phyloP scores from a whole-genome alignment of 805 yeast species.

The Ogataea siamensis region DNA sequence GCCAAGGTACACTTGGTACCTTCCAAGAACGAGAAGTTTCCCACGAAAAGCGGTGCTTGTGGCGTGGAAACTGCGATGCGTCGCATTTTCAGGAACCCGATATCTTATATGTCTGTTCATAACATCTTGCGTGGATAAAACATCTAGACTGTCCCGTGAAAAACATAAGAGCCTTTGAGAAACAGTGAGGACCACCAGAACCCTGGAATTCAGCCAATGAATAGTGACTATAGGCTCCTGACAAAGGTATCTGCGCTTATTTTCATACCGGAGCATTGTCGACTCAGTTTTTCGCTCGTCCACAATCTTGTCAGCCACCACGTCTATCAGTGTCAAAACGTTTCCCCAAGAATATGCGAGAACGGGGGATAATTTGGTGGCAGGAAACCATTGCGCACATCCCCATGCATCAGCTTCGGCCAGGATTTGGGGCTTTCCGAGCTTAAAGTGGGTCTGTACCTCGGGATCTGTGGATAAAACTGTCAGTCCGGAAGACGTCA shows the following conservation, averaged over 20 bases:
- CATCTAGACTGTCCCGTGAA: conserved; percentile 39
- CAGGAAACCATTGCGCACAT: conserved; percentile 65
- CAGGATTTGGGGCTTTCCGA: conserved; percentile 44
- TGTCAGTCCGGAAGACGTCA: conserved; percentile 49
- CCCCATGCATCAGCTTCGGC: conserved; percentile 39
- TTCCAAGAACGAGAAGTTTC: conserved; percentile 51
- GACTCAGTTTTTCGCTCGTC: conserved; percentile 27
- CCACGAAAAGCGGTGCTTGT: conserved; percentile 42
- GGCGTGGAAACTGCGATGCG: conserved; percentile 23
- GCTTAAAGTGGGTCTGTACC: conserved; percentile 51
- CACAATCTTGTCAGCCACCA: conserved; percentile 35
- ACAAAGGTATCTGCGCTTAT: conserved; percentile 42
- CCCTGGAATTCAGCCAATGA: conserved; percentile 52
- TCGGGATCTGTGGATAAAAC: conserved; percentile 56
- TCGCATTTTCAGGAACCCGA: conserved; percentile 10
- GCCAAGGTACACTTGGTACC: conserved; percentile 55
- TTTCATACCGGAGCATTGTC: conserved; percentile 35
- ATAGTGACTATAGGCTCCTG: conserved; percentile 51
- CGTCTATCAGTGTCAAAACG: conserved; percentile 52
- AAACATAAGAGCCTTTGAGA: conserved; percentile 46
- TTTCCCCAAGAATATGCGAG: conserved; percentile 73
- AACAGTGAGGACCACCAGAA: conserved; percentile 41
- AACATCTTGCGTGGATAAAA: conserved; percentile 37
- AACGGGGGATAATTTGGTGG: conserved; percentile 39
- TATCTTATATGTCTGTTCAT: conserved; percentile 38